phyloP scores from a whole-genome alignment of 257 asterid genomes.

The Handroanthus guayacan region DNA sequence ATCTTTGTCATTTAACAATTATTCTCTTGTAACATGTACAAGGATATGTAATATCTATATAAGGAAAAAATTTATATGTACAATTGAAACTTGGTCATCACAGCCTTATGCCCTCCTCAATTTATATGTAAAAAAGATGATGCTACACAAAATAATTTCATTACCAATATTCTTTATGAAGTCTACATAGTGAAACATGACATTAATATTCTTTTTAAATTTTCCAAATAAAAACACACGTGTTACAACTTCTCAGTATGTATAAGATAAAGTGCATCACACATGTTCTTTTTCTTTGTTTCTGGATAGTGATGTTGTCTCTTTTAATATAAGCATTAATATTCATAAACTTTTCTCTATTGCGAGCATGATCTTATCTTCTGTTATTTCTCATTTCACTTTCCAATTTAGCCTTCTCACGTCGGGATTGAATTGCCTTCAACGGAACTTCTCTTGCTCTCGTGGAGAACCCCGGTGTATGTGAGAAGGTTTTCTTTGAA shows the following conservation, averaged over 20 bases:
- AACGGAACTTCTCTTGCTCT: constrained; percentile 68
- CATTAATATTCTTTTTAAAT: background rate
- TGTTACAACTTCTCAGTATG: background rate
- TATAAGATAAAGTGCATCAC: background rate
- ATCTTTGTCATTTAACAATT: too few species aligned
- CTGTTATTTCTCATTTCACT: background rate
- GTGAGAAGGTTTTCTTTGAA: constrained; percentile 29
- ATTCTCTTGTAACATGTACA: too few species aligned
- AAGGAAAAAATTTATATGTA: too few species aligned
- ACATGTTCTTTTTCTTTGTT: background rate
- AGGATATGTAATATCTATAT: too few species aligned
- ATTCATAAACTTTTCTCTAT: background rate
- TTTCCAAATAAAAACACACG: background rate
- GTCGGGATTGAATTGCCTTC: constrained; percentile 74
- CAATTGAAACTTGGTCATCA: too few species aligned
- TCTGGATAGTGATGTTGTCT: background rate
- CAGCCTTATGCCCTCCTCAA: background rate
- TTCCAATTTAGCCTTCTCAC: constrained; percentile 51
- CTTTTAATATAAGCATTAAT: too few species aligned
- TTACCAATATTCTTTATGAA: background rate
- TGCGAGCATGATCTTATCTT: constrained; percentile 9
- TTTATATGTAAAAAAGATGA: background rate
- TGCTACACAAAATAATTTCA: background rate
- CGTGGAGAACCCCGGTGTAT: constrained; percentile 65
- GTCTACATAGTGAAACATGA: background rate